Percentiles rank a stretch among this genome's conserved stretches.
phyloP scores from a whole-genome alignment of 495 filamentous ascomycete genomes.

The Chaetomium fimeti region DNA sequence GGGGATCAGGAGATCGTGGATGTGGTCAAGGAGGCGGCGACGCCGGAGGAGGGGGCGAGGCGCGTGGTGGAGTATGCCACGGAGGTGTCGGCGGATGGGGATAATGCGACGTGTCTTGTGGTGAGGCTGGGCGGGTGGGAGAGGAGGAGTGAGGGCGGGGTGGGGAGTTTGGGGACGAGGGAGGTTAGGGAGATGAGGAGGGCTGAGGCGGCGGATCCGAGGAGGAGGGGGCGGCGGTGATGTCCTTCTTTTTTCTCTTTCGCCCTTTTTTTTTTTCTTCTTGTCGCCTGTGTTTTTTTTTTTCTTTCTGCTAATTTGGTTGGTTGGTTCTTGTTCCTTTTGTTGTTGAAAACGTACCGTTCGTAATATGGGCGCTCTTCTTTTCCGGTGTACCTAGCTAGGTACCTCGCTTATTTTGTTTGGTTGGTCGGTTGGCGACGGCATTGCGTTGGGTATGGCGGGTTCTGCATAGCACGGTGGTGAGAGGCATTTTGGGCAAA shows the following conservation, averaged over 20 bases:
- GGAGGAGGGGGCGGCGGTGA: constrained; percentile 54
- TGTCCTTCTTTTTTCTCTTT: neutral
- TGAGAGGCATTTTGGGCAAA: neutral
- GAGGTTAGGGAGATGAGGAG: constrained; percentile 83
- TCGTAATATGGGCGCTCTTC: too few species aligned
- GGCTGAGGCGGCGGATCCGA: constrained; percentile 80
- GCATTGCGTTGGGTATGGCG: neutral
- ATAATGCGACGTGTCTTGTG: constrained; percentile 95
- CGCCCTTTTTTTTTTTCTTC: neutral
- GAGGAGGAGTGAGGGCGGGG: constrained; percentile 79
- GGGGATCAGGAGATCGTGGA: constrained; percentile 94
- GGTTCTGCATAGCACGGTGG: constrained; percentile 3
- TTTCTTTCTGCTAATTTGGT: neutral
- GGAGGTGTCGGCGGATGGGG: constrained; percentile 75
- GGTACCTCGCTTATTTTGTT: too few species aligned
- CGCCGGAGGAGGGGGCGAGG: constrained; percentile 78
- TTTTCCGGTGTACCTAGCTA: neutral
- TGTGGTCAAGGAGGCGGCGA: constrained; percentile 87
- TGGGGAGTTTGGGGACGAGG: constrained; percentile 85
- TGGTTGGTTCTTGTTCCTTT: neutral
- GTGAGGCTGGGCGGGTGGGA: constrained; percentile 94
- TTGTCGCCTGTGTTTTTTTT: neutral
- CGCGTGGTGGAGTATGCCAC: constrained; percentile 82
- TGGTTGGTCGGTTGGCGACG: neutral
- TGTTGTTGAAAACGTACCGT: neutral